Base-by-base conservation (phyloP, 2,329 filamentous ascomycete genomes). In the Exophiala xenobiotica region DNA sequence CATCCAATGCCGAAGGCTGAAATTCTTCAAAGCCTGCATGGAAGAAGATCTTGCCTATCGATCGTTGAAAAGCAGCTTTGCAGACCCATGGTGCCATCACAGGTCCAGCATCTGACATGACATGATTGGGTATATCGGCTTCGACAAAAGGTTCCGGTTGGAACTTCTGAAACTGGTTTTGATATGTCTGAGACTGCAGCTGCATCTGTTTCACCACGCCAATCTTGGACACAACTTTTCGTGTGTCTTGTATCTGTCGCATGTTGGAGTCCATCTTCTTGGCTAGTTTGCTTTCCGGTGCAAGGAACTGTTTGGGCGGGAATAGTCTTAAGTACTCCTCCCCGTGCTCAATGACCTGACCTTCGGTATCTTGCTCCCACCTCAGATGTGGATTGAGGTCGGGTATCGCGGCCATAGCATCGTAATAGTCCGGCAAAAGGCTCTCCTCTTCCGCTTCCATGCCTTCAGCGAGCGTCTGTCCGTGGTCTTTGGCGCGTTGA, bases 141-240 rank as follows among this genome's bases (percentile, higher is more conserved):
- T 99, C 93, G 14, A 86, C 73, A 57, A 99, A 96, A 0, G 90
- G 88, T 65, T 92, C 86, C 1, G 88, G 88, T 57, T 96, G 89
- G 66, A 95, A 96, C 71, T 96, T 96, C 59, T 92, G 90, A 64
- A 99, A 99, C 68, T 99, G 93, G 65, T 99, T 99, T 65, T 91
- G 88, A 67, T 99, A 99, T 67, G 95, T 88, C 80, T 96, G 93
- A 45, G 90, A 89, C 69, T 99, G 93, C 47, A 97, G 83, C 72
- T 99, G 93, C 93, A 99, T 99, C 73, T 99, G 93, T 74, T 97
- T 99, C 67, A 99, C 93, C 56, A 99, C 90, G 42, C 89, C 86
- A 67, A 99, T 96, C 72, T 97, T 99, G 8, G 90, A 90, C 64
- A 90, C 95, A 23, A 99, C 80, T 67, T 96, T 97, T 61, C 93